phyloP scores from a whole-genome alignment of 2,329 filamentous ascomycete species.

The Pseudogymnoascus sp. region DNA sequence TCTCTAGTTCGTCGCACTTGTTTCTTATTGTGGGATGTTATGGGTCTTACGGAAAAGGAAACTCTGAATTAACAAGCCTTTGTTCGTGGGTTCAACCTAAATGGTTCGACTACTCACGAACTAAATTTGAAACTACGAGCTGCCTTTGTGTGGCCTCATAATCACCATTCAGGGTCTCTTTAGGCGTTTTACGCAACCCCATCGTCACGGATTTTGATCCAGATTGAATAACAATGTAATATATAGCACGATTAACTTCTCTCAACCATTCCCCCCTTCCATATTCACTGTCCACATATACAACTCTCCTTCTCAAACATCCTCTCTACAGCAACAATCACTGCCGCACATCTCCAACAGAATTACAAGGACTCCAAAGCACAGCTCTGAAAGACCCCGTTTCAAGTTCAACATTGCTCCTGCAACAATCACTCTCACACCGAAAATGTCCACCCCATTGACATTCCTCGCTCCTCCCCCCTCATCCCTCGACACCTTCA shows the following conservation, averaged over 20 bases:
- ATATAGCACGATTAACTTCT: neutral
- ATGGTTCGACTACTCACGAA: neutral
- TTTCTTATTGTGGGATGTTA: neutral
- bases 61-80: neutral
- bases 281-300: neutral
- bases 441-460: neutral
- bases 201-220: neutral
- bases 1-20: neutral
- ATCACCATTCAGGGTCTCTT: neutral
- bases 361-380: neutral
- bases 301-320: neutral
- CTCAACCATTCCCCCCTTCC: neutral
- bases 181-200: neutral
- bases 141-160: neutral
- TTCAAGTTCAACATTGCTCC: neutral
- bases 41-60: neutral
- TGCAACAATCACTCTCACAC: neutral
- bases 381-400: neutral
- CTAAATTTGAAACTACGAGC: neutral
- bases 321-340: neutral
- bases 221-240: neutral
- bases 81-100: neutral
- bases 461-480: neutral
- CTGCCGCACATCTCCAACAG: neutral
- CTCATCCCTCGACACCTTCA: neutral